Base-by-base conservation (phyloP, 495 filamentous ascomycete genomes). In the Xanthoparmelia taractica region DNA sequence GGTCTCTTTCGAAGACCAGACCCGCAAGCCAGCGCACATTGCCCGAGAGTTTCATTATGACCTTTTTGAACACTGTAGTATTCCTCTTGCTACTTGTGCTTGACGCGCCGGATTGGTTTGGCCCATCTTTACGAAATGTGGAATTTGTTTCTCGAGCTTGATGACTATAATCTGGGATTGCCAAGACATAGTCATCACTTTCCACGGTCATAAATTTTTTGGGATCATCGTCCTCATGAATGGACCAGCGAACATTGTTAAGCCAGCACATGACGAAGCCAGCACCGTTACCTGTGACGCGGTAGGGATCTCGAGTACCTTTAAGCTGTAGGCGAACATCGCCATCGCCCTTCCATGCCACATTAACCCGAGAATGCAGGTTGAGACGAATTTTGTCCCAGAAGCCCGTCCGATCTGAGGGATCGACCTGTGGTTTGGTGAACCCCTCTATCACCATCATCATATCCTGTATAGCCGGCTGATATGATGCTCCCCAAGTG, bases 371-470 rank as follows among this genome's bases (percentile, higher is more conserved):
- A n/a, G 94, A 97, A 74, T 99, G 94, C 71, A 96, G 92, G 68
- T 87, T 92, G 23, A 99, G 81, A 63, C 94, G 80, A 38, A 99
- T 96, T 79, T 99, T 99, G 73, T 99, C 94, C 94, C 94, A 99
- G 77, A 99, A 99, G 11, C 94, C 94, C 56, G 91, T 89, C 50
- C 89, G 83, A 47, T 99, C 94, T 1, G 93, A 97, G 8, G 89
- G 89, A 74, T 97, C 94, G 45, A 96, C 79, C 66, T 95, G 91
- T 7, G 91, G 89, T 68, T 97, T 99, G 13, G 92, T 96, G 75
- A 99, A 96, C 0, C 88, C 88, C 77, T 99, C 94, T 63, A 99
- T 90, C 31, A 95, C 91, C 85, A 97, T 96, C 94, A 99, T 99
- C 90, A 97, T 96, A 69, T 99, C 94, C 73, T 99, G 94, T 60